Conservation (phyloP, 768 basidiomycete species). For the Lentinula aciculospora region DNA sequence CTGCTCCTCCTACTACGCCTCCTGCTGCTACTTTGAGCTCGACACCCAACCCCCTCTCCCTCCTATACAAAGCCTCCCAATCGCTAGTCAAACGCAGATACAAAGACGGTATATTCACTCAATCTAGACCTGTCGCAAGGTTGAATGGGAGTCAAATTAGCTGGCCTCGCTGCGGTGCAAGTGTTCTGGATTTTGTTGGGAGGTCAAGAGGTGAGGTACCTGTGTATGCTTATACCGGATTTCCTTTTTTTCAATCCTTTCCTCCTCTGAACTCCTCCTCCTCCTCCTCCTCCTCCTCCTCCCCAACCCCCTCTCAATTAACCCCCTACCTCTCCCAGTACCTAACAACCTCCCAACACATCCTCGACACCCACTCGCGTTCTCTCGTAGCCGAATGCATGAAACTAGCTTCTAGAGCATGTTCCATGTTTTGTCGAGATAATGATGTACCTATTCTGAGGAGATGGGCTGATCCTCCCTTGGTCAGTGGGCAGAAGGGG, state of each 20-base stretch:
- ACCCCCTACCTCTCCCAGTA: slow-evolving; percentile 39
- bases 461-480: slow-evolving; percentile 34
- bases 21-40: not conserved
- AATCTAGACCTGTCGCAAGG: slow-evolving; percentile 17
- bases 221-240: not conserved
- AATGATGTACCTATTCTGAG: slow-evolving; percentile 59
- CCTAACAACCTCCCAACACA: slow-evolving; percentile 8
- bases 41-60: slow-evolving; percentile 21
- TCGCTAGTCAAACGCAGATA: slow-evolving; percentile 14
- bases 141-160: slow-evolving; percentile 22
- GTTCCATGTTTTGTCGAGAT: slow-evolving; percentile 66
- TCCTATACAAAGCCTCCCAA: slow-evolving; percentile 17
- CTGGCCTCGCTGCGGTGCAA: too few species aligned
- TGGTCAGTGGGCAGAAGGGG: slow-evolving; percentile 24
- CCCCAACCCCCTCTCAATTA: slow-evolving; percentile 47
- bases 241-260: not conserved
- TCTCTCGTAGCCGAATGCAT: slow-evolving; percentile 72
- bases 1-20: not conserved
- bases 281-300: slow-evolving; percentile 23
- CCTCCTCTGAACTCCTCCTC: not conserved
- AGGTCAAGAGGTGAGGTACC: too few species aligned
- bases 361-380: slow-evolving; percentile 37
- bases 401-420: slow-evolving; percentile 72
- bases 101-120: slow-evolving; percentile 17
- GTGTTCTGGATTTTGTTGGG: too few species aligned